Percentiles rank a stretch among this genome's conserved stretches.
Conservation (phyloP, 192 early-diverging fungal genomes). For the Backusella macrospora region DNA sequence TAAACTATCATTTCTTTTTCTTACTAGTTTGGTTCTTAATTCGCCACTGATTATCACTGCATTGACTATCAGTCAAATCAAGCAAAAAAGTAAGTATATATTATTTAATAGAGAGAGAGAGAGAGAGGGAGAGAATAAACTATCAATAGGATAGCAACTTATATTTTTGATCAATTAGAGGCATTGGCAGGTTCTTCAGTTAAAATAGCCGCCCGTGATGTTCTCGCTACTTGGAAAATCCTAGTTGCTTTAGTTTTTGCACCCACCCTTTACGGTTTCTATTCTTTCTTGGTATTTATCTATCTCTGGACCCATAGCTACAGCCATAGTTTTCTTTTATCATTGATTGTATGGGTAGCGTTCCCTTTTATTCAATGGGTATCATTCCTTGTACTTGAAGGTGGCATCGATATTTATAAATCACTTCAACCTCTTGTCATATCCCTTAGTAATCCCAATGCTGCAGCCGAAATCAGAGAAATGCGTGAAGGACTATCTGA, state of each 20-base stretch:
- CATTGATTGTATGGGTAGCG: conserved; percentile 33
- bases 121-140: too few species aligned
- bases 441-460: conserved; percentile 49
- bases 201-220: conserved; percentile 93
- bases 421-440: conserved; percentile 85
- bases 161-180: conserved; percentile 44
- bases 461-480: conserved; percentile 61
- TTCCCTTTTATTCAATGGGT: conserved; percentile 69
- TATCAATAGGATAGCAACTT: too few species aligned
- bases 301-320: conserved; percentile 14
- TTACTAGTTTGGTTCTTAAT: conserved; percentile 49
- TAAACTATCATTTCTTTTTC: background rate
- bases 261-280: conserved; percentile 70
- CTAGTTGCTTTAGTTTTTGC: conserved; percentile 73
- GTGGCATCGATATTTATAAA: conserved; percentile 69
- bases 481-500: conserved; percentile 73
- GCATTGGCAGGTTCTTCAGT: conserved; percentile 87
- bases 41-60: conserved; percentile 35
- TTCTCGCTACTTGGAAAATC: conserved; percentile 96
- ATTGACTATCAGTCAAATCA: conserved; percentile 30
- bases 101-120: background rate
- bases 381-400: conserved; percentile 68
- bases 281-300: conserved; percentile 56
- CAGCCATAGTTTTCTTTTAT: background rate
- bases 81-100: conserved; percentile 34